phyloP scores from a whole-genome alignment of 495 filamentous ascomycete species.

The Rhypophila decipiens region DNA sequence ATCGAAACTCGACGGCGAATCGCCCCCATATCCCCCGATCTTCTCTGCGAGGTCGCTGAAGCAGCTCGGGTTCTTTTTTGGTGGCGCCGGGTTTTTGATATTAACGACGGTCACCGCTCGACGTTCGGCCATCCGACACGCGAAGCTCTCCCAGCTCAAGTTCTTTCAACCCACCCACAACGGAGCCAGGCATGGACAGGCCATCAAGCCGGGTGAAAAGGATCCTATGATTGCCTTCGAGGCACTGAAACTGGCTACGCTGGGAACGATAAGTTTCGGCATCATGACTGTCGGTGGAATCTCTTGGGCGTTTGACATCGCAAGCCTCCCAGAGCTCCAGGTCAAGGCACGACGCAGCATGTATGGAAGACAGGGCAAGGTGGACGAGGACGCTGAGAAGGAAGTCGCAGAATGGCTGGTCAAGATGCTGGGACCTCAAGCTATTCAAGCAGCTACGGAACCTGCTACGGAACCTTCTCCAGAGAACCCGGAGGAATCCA shows the following conservation, averaged over 20 bases:
- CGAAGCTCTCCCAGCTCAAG: slow-evolving; percentile 47
- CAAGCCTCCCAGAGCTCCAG: slow-evolving; percentile 62
- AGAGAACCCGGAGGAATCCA: background rate
- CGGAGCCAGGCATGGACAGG: slow-evolving; percentile 3
- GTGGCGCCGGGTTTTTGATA: slow-evolving; percentile 65
- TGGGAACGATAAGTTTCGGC: slow-evolving; percentile 65
- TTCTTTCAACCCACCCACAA: slow-evolving; percentile 59
- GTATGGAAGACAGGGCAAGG: slow-evolving; percentile 33
- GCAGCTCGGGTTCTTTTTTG: slow-evolving; percentile 37
- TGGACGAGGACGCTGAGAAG: slow-evolving; percentile 54
- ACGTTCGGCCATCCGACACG: slow-evolving; percentile 54
- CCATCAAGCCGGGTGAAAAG: slow-evolving; percentile 9
- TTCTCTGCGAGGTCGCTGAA: background rate
- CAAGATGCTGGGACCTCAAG: slow-evolving; percentile 52
- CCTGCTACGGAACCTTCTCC: background rate
- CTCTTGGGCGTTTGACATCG: slow-evolving; percentile 66
- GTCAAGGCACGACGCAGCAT: slow-evolving; percentile 41
- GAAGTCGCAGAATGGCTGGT: slow-evolving; percentile 69
- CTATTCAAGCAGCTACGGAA: slow-evolving; percentile 5
- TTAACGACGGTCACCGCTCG: slow-evolving; percentile 66
- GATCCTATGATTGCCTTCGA: slow-evolving; percentile 64
- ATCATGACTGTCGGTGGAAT: slow-evolving; percentile 63
- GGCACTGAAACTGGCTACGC: slow-evolving; percentile 74
- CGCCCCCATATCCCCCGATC: background rate
- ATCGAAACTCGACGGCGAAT: background rate